These are phyloP conservation scores for Russula brevipes DNA, from an alignment of 768 basidiomycete genomes.

Conservation along the genomic window DNA sequence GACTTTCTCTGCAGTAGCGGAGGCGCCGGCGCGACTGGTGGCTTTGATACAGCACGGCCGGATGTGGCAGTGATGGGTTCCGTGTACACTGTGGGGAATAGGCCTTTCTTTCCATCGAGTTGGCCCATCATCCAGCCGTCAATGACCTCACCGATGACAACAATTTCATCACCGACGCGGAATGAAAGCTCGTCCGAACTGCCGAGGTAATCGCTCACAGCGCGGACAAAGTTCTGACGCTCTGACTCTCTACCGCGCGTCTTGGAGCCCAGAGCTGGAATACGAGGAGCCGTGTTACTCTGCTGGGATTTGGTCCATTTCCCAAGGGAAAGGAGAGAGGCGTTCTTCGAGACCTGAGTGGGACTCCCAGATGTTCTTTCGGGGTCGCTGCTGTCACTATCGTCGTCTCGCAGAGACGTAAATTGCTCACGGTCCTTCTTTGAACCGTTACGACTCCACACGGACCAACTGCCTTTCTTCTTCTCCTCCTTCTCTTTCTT, in stretches of 20 bases:
- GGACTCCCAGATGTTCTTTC: conserved; percentile 30
- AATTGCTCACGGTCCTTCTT: conserved; percentile 43
- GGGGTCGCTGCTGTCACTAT: conserved; percentile 31
- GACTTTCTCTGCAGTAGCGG: conserved; percentile 13
- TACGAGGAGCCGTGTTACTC: conserved; percentile 6
- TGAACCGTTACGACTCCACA: conserved; percentile 13
- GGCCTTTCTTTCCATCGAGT: conserved; percentile 58
- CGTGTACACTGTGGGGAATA: conserved; percentile 79
- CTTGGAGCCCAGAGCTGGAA: conserved; percentile 30
- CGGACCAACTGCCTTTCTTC: conserved; percentile 47
- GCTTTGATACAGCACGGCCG: conserved; percentile 28
- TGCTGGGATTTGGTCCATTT: conserved; percentile 18
- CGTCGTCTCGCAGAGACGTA: conserved; percentile 48
- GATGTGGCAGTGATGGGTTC: conserved; percentile 40
- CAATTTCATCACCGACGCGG: conserved; percentile 66
- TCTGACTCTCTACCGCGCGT: conserved; percentile 30
- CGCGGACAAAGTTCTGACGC: conserved; percentile 47
- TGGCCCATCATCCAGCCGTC: conserved; percentile 93
- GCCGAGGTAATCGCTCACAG: conserved; percentile 69
- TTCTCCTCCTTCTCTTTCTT: conserved; percentile 46
- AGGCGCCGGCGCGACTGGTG: conserved; percentile 20
- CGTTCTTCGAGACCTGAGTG: conserved; percentile 9
- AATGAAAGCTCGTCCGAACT: conserved; percentile 77
- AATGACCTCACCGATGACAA: conserved; percentile 72
- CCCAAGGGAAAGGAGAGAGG: conserved; percentile 23